A percentile compares a stretch with the other conserved stretches of the same genome.
These are phyloP conservation scores for Akanthomyces dipterigenus DNA, from an alignment of 2,329 filamentous ascomycete genomes.

Conservation along the genomic window DNA sequence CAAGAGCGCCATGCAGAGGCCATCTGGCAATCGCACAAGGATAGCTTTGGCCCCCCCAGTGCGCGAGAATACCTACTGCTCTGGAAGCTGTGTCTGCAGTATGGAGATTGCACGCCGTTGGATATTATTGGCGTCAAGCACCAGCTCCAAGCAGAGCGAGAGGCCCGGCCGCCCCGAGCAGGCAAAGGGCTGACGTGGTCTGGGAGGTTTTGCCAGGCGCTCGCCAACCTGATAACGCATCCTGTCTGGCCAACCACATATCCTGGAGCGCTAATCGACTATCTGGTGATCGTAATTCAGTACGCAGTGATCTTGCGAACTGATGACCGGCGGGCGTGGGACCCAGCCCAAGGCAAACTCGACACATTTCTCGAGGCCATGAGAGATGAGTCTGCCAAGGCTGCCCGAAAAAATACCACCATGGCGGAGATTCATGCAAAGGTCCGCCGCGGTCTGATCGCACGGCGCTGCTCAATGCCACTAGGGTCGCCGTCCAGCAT, in stretches of 20 bases:
- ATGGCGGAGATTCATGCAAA: neutral
- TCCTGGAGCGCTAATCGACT: neutral
- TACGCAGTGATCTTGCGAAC: neutral
- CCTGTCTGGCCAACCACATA: neutral
- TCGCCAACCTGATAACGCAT: neutral
- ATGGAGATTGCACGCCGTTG: neutral
- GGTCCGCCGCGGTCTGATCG: neutral
- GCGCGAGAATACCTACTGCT: neutral
- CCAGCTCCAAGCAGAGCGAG: neutral
- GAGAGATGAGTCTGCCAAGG: neutral
- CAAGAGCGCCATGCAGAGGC: too few relatives aligned
- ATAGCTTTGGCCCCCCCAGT: too few relatives aligned
- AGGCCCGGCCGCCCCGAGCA: neutral
- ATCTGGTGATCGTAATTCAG: neutral
- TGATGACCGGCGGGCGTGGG: neutral
- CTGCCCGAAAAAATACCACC: too few relatives aligned
- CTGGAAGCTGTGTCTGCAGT: neutral
- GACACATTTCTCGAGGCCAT: neutral
- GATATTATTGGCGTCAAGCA: neutral
- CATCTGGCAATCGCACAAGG: too few relatives aligned
- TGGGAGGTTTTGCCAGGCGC: neutral
- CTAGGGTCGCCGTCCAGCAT: neutral
- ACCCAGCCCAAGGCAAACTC: neutral
- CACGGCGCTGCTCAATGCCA: neutral
- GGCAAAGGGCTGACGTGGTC: neutral